A percentile compares a stretch with the other conserved stretches of the same genome.
phyloP scores from a whole-genome alignment of 192 early-diverging fungal species.

The Podila epicladia region DNA sequence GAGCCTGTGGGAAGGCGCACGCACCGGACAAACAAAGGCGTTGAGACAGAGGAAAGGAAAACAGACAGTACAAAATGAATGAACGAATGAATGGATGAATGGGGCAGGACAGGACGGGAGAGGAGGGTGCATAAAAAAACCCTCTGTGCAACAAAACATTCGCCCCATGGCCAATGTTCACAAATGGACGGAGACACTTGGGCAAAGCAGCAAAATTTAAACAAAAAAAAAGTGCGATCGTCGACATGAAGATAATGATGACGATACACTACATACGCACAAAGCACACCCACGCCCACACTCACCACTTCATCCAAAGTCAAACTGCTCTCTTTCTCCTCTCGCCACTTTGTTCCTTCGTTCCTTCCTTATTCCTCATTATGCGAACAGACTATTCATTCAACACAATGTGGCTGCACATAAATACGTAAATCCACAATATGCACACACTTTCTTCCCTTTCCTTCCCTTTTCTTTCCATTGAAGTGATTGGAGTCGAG shows the following conservation, averaged over 20 bases:
- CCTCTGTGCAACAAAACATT: background rate
- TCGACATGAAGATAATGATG: conserved; percentile 10
- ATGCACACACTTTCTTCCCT: background rate
- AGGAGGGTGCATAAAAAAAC: background rate
- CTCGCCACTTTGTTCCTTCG: too few species aligned
- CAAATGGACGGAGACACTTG: background rate
- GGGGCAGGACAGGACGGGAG: background rate
- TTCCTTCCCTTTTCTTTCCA: background rate
- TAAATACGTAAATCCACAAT: background rate
- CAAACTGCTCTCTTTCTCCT: too few species aligned
- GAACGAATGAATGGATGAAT: too few species aligned
- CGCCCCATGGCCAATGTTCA: background rate
- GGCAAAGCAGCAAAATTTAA: background rate
- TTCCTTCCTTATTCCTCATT: too few species aligned
- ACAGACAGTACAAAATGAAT: background rate
- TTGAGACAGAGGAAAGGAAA: background rate
- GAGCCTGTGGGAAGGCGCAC: background rate
- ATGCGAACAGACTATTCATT: background rate
- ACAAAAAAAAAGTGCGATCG: background rate
- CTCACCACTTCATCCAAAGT: too few species aligned
- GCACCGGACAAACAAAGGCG: background rate
- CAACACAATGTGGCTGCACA: background rate
- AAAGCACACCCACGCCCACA: too few species aligned
- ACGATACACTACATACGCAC: background rate
- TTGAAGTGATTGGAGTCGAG: background rate